These are phyloP conservation scores for Priceomyces melissophilus DNA, from an alignment of 805 yeast species.

Conservation along the genomic window DNA sequence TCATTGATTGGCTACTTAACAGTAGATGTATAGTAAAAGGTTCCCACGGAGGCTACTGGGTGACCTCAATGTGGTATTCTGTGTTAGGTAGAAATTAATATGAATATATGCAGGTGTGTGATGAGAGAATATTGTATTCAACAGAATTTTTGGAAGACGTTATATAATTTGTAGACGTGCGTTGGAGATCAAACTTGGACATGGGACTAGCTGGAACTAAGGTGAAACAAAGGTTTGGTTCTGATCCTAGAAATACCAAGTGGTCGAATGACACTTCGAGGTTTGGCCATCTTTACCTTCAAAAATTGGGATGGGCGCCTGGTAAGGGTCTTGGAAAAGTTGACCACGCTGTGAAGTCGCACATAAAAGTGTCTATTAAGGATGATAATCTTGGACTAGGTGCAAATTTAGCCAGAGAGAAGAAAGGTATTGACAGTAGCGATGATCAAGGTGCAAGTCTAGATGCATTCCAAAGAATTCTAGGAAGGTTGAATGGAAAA, in stretches of 20 bases:
- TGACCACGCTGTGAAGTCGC: slow-evolving; percentile 65
- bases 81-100: slow-evolving; percentile 25
- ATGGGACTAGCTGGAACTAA: slow-evolving; percentile 86
- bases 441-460: slow-evolving; percentile 88
- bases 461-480: slow-evolving; percentile 86
- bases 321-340: slow-evolving; percentile 84
- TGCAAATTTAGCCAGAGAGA: slow-evolving; percentile 62
- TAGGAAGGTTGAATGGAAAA: slow-evolving; percentile 87
- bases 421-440: slow-evolving; percentile 58
- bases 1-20: slow-evolving; percentile 38
- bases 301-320: slow-evolving; percentile 86
- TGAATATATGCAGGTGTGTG: slow-evolving; percentile 1
- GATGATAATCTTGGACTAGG: slow-evolving; percentile 87
- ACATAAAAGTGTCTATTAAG: slow-evolving; percentile 78
- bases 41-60: slow-evolving; percentile 40
- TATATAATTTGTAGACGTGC: neutral
- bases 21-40: slow-evolving; percentile 36
- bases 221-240: slow-evolving; percentile 79
- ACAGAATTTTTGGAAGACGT: neutral
- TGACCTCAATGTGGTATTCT: slow-evolving; percentile 44
- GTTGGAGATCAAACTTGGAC: neutral
- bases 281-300: slow-evolving; percentile 85
- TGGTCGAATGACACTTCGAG: slow-evolving; percentile 87
- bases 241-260: slow-evolving; percentile 88
- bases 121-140: neutral